Evolutionary conservation across 352 stramenopile genomes (phyloP).

Genomic region (Globisporangium radiosum): DNA sequence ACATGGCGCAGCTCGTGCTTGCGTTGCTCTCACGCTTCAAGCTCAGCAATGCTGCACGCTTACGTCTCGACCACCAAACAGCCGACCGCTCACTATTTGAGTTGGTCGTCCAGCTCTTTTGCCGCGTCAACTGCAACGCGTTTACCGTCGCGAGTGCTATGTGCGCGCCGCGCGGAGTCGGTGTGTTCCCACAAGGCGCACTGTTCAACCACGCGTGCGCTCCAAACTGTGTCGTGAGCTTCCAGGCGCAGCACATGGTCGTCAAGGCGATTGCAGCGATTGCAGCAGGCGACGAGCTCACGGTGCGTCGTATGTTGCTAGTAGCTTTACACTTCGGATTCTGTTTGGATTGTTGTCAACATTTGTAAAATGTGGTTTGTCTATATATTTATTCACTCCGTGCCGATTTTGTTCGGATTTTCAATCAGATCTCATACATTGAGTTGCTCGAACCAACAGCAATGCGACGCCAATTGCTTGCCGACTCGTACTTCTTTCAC

Average conservation of each 20-base stretch:
- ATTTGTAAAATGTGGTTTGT: too few relatives aligned
- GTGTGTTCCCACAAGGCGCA: slow-evolving; percentile 50
- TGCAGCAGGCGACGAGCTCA: slow-evolving; percentile 44
- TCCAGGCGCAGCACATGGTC: slow-evolving; percentile 31
- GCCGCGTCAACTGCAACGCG: slow-evolving; percentile 73
- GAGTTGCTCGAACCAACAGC: slow-evolving; percentile 53
- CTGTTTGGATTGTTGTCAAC: not conserved
- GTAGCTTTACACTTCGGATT: not conserved
- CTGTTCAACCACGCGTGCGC: slow-evolving; percentile 75
- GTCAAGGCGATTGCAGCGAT: slow-evolving; percentile 46
- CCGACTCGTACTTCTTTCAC: slow-evolving; percentile 64
- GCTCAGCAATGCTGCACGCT: slow-evolving; percentile 9
- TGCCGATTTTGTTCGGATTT: too few relatives aligned
- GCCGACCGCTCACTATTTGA: slow-evolving; percentile 19
- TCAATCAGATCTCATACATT: slow-evolving; percentile 47
- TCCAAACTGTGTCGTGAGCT: slow-evolving; percentile 72
- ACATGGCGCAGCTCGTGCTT: slow-evolving; percentile 61
- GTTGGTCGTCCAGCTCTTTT: slow-evolving; percentile 48
- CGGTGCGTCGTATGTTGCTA: slow-evolving; percentile 13
- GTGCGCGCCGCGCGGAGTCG: slow-evolving; percentile 46
- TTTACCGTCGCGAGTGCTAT: slow-evolving; percentile 59
- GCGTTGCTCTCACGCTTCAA: slow-evolving; percentile 44
- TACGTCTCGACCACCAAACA: not conserved
- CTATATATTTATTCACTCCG: too few relatives aligned
- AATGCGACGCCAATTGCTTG: slow-evolving; percentile 25